Evolutionary conservation across 441 rosid genomes (phyloP), one percentile per base, ranked within the genome.

Genomic region (Melastoma candidum): DNA sequence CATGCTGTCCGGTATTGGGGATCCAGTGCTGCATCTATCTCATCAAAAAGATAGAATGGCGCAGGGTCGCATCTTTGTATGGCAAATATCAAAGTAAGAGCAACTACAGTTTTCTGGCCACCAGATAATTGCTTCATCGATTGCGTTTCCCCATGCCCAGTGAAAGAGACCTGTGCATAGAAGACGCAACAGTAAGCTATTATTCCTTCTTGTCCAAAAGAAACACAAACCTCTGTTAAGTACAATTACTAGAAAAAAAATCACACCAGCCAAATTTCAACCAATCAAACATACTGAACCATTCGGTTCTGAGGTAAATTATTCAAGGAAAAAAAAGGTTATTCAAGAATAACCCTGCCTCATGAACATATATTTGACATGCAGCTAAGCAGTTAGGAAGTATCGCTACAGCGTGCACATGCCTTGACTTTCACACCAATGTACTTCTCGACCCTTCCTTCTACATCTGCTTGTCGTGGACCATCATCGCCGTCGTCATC

Each of bases 141-240:
- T 56, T 89, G 99, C 1, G 99, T 93, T 72, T 93, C 97, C 17
- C 95, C 98, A 78, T 84, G 97, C 66, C 97, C 97, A 3, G 99
- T 86, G 60, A 93, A 93, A 4, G 99, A 93, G 46, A 93, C 99
- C 99, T 93, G 22, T 17, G 68, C 43, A 46, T 71, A 49, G 48
- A 44, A 59, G 68, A 49, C 44, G 55, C 22, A 17, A 17, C 5
- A 29, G 36, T 29, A 29, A 29, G 36, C 36, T 29, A 3, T 29
- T 29, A 6, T 29, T 29, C 7, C 36, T 29, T 29, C 36, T 2
- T 17, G 22, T 17, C 22, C 22, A 17, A 17, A 17, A 17, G 3
- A 29, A 29, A 29, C 7, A 3, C 36, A 3, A 17, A 17, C 22
- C 22, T 17, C 22, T 17, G 22, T 17, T 17, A 17, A 17, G 22